Base-by-base conservation (phyloP, 768 basidiomycete species). In the Trametes punicea region DNA sequence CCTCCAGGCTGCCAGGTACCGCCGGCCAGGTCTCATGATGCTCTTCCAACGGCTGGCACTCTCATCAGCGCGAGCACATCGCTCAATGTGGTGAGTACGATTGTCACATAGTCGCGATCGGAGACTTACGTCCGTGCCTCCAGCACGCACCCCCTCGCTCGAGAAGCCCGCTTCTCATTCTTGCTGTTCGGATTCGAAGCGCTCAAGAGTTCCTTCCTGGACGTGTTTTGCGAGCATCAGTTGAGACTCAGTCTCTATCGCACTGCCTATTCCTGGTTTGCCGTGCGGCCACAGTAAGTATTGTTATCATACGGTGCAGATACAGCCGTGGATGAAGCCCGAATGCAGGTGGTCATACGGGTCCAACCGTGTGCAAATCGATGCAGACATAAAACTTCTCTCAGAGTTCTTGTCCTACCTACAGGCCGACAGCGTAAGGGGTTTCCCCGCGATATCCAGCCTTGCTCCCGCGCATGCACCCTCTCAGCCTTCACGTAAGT, bases 131-230 rank as follows among this genome's bases (percentile, higher is more conserved):
- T 57, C 20, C 9, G 4, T 13, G 20, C 10, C 26, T 30, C 46
- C 63, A 98, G 96, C 60, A 95, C 91, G 0, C 95, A 98, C 69
- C 83, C 95, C 0, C 78, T 98, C 30, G 88, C 96, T 26, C 84
- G 95, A 38, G 94, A 98, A 74, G 79, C 86, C 1, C 83, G 93
- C 15, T 96, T 96, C 68, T 87, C 92, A 0, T 85, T 99, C 68
- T 76, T 98, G 16, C 74, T 95, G 3, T 96, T 99, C 67, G 96
- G 92, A 0, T 93, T 98, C 65, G 93, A 97, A 69, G 83, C 91
- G 2, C 71, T 98, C 31, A 89, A 89, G 64, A 93, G 93, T 63
- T 95, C 91, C 10, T 81, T 85, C 60, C 75, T 97, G 61, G 96
- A 98, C 67, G 75, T 83, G 0, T 83, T 83, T 57, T 88, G 90